Evolutionary conservation across 176 grass and related monocot species (phyloP).

Genomic region (Dactylis glomerata): DNA sequence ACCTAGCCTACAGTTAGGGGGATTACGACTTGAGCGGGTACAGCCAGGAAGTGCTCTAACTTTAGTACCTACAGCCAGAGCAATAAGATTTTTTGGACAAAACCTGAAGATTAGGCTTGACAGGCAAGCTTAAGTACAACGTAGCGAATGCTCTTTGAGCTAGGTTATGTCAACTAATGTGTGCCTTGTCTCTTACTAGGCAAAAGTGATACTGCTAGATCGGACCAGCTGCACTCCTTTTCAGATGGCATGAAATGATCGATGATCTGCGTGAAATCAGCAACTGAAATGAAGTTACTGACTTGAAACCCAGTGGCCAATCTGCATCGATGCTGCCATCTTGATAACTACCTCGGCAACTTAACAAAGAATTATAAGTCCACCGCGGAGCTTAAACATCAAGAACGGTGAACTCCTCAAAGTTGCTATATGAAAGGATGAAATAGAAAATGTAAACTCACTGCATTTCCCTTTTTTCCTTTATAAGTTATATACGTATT

Average conservation of each 20-base stretch:
- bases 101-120: conserved; percentile 2
- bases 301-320: conserved; percentile 7
- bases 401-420: conserved; percentile 18
- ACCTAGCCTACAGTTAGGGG: neutral
- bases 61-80: neutral
- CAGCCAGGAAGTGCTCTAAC: neutral
- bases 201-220: conserved; percentile 5
- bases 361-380: neutral
- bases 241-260: neutral
- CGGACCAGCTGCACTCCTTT: neutral
- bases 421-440: conserved; percentile 14
- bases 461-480: conserved; percentile 28
- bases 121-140: neutral
- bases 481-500: conserved; percentile 42
- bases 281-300: conserved; percentile 14
- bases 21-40: conserved; percentile 11
- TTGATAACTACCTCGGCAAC: neutral
- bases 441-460: conserved; percentile 26
- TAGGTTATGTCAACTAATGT: conserved; percentile 14
- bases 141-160: conserved; percentile 25
- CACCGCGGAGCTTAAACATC: neutral
- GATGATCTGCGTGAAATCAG: neutral
- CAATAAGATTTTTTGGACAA: neutral
- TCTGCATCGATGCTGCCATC: conserved; percentile 5
- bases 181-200: conserved; percentile 1